Evolutionary conservation across 768 basidiomycete species (phyloP).

Genomic region (Lyophyllum atratum): DNA sequence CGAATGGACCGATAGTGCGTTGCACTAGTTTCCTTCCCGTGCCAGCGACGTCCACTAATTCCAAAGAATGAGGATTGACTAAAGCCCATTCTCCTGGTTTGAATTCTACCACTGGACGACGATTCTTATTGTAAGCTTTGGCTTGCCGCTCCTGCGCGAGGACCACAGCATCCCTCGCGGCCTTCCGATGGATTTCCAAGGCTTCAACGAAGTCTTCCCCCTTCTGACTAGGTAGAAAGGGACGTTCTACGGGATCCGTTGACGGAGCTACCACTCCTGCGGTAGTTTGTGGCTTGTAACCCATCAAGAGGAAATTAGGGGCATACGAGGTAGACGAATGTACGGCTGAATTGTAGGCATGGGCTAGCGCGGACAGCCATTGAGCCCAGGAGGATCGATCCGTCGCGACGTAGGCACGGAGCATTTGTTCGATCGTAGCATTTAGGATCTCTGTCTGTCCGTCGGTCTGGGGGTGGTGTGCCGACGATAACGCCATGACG

Average conservation of each 20-base stretch:
- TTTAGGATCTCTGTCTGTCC: slow-evolving; percentile 26
- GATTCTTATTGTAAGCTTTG: no score
- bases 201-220: background rate
- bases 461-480: slow-evolving; percentile 35
- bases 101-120: no score
- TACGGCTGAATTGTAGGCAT: no score
- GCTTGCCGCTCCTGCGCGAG: background rate
- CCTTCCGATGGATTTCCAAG: background rate
- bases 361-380: no score
- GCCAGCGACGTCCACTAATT: no score
- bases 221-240: background rate
- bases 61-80: no score
- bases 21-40: no score
- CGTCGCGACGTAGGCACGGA: slow-evolving; percentile 26
- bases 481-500: background rate
- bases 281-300: slow-evolving; percentile 22
- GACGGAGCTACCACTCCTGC: background rate
- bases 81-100: no score
- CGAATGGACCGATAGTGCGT: no score
- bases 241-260: background rate
- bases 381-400: slow-evolving; percentile 26
- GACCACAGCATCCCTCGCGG: background rate
- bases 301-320: slow-evolving; percentile 25
- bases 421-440: slow-evolving; percentile 14
- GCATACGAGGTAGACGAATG: no score